Percentiles rank a stretch among this genome's conserved stretches.
Conservation (phyloP, 2,329 filamentous ascomycete genomes). For the Cladophialophora psammophila region DNA sequence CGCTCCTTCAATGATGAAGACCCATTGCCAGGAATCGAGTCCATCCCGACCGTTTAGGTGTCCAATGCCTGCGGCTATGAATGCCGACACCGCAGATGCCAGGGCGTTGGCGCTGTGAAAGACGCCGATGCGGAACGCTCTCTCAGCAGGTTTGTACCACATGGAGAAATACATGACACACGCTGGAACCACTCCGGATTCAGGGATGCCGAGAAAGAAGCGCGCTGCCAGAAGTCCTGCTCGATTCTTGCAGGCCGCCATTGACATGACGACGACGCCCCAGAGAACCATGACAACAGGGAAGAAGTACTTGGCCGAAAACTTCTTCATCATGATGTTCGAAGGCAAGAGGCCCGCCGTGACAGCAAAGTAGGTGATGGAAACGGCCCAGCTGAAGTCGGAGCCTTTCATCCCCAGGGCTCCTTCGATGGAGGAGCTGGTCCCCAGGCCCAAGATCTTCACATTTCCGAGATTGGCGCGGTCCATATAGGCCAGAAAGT, state of each 20-base stretch:
- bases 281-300: conserved; percentile 39
- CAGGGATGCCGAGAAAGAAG: conserved; percentile 37
- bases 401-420: conserved; percentile 28
- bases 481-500: conserved; percentile 37
- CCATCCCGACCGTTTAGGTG: conserved; percentile 39
- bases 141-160: conserved; percentile 39
- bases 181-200: conserved; percentile 34
- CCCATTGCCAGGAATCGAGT: conserved; percentile 33
- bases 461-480: conserved; percentile 36
- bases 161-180: conserved; percentile 41
- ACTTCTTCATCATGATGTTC: conserved; percentile 36
- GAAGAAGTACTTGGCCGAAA: conserved; percentile 29
- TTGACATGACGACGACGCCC: conserved; percentile 53
- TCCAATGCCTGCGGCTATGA: conserved; percentile 38
- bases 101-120: conserved; percentile 38
- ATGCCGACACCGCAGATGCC: conserved; percentile 33
- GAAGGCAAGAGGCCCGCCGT: conserved; percentile 34
- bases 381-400: conserved; percentile 39
- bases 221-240: conserved; percentile 31
- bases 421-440: conserved; percentile 20
- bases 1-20: conserved; percentile 27
- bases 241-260: conserved; percentile 24
- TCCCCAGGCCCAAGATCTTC: conserved; percentile 31
- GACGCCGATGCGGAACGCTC: conserved; percentile 38
- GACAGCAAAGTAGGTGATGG: conserved; percentile 36